Percentiles rank a stretch among this genome's conserved stretches.
These are phyloP conservation scores for Boletus rubroflammeus DNA, from an alignment of 768 basidiomycete species.

Conservation along the genomic window DNA sequence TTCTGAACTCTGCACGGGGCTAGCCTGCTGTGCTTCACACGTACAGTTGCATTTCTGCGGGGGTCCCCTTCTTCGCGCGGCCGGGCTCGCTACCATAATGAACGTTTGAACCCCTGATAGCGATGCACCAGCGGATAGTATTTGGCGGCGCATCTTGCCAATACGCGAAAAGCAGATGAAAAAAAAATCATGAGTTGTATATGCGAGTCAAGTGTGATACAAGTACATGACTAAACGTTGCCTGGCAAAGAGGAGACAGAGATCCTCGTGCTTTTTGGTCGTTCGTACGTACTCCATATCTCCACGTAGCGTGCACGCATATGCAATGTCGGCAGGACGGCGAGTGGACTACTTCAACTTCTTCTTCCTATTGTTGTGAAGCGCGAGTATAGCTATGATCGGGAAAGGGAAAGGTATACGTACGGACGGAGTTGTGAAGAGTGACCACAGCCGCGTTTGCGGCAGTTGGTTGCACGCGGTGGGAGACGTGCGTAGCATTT, in stretches of 20 bases:
- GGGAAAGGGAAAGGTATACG: slow-evolving; percentile 32
- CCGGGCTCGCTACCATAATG: not conserved
- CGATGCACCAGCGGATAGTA: too few species aligned
- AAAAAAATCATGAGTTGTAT: slow-evolving; percentile 15
- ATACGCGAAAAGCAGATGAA: not conserved
- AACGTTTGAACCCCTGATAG: not conserved
- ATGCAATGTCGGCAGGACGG: not conserved
- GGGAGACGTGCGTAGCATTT: slow-evolving; percentile 99
- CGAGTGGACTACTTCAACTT: slow-evolving; percentile 77
- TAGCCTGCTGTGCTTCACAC: not conserved
- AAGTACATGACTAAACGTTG: slow-evolving; percentile 17
- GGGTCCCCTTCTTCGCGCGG: not conserved
- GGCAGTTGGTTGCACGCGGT: slow-evolving; percentile 98
- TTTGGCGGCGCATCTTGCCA: not conserved
- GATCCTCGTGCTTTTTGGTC: slow-evolving; percentile 2
- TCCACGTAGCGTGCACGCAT: slow-evolving; percentile 3
- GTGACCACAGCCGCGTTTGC: slow-evolving; percentile 90
- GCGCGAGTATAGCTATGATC: not conserved
- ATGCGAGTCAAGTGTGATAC: slow-evolving; percentile 12
- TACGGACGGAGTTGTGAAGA: slow-evolving; percentile 89
- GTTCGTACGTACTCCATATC: slow-evolving; percentile 12
- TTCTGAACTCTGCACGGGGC: not conserved
- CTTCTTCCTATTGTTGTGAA: slow-evolving; percentile 65
- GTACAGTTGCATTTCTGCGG: not conserved
- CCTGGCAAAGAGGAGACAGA: not conserved